Evolutionary conservation across 1,284 basidiomycete genomes (phyloP).

Genomic region (Cryptococcus jaspeensis): DNA sequence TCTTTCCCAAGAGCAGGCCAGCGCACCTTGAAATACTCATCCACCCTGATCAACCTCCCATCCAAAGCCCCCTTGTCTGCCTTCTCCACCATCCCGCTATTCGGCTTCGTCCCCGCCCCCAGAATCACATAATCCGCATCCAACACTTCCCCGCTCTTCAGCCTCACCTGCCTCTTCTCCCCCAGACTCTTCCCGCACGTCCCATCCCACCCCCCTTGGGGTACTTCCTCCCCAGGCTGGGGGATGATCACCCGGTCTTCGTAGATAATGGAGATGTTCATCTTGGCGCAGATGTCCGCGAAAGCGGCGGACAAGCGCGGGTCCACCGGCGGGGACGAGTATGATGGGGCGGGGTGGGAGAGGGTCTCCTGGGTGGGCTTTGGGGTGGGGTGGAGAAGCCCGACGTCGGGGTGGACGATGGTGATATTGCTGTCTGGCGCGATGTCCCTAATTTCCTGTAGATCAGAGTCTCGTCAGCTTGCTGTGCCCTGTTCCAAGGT

Average conservation of each 20-base stretch:
- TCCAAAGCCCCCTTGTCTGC: conserved; percentile 35
- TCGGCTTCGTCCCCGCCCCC: conserved; percentile 49
- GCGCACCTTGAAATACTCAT: conserved; percentile 39
- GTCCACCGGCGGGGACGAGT: conserved; percentile 15
- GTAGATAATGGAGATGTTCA: conserved; percentile 45
- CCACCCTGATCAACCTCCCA: conserved; percentile 43
- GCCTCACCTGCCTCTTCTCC: conserved; percentile 32
- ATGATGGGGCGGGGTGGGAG: conserved; percentile 14
- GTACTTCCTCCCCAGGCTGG: not conserved
- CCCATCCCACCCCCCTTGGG: conserved; percentile 33
- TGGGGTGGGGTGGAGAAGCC: conserved; percentile 18
- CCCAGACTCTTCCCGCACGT: conserved; percentile 28
- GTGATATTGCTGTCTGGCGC: too few relatives aligned
- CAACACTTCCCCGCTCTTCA: conserved; percentile 32
- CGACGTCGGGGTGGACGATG: conserved; percentile 22
- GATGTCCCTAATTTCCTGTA: conserved; percentile 34
- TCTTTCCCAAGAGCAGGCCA: conserved; percentile 51
- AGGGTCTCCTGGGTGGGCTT: conserved; percentile 7
- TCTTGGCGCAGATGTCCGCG: conserved; percentile 33
- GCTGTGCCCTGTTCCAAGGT: too few relatives aligned
- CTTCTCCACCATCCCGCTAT: conserved; percentile 38
- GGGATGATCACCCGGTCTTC: conserved; percentile 43
- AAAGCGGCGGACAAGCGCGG: conserved; percentile 24
- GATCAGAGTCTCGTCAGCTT: not conserved
- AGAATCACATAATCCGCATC: conserved; percentile 52